Conservation (phyloP, 176 grass and related monocot species). For the Musa beccarii region DNA sequence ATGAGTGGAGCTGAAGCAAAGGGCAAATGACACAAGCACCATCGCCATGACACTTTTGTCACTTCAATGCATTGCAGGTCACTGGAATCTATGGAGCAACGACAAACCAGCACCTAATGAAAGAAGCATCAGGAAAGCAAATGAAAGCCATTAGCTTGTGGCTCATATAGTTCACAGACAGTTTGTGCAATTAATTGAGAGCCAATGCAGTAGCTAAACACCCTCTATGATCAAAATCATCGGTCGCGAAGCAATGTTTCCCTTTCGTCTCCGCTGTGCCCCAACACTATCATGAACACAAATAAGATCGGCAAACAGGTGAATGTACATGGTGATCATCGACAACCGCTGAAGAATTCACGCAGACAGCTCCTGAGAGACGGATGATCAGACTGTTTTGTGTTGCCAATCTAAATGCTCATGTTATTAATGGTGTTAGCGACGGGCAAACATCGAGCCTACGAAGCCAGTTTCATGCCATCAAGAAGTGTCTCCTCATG, state of each 20-base stretch:
- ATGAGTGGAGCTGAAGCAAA: conserved; percentile 1
- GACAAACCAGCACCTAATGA: background rate
- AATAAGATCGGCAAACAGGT: conserved; percentile 14
- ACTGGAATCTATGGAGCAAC: background rate
- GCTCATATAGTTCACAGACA: background rate
- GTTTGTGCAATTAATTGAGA: too few species aligned
- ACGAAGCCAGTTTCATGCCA: conserved; percentile 53
- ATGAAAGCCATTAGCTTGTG: background rate
- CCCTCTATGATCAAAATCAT: background rate
- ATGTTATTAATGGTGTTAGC: conserved; percentile 6
- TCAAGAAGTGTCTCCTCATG: conserved; percentile 80
- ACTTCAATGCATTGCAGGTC: background rate
- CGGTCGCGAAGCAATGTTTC: background rate
- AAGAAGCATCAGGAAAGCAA: background rate
- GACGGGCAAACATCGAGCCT: background rate
- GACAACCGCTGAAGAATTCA: conserved; percentile 30
- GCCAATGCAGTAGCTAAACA: too few species aligned
- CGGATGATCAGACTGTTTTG: conserved; percentile 41
- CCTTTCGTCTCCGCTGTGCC: background rate
- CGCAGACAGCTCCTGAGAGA: conserved; percentile 35
- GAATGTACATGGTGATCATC: conserved; percentile 32
- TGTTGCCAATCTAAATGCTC: conserved; percentile 15
- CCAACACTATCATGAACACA: conserved; percentile 6
- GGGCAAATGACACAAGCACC: background rate
- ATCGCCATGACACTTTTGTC: background rate